A percentile compares a stretch with the other conserved stretches of the same genome.
Evolutionary conservation across 192 early-diverging fungal genomes (phyloP).

Genomic region (Backusella liffmaniae): DNA sequence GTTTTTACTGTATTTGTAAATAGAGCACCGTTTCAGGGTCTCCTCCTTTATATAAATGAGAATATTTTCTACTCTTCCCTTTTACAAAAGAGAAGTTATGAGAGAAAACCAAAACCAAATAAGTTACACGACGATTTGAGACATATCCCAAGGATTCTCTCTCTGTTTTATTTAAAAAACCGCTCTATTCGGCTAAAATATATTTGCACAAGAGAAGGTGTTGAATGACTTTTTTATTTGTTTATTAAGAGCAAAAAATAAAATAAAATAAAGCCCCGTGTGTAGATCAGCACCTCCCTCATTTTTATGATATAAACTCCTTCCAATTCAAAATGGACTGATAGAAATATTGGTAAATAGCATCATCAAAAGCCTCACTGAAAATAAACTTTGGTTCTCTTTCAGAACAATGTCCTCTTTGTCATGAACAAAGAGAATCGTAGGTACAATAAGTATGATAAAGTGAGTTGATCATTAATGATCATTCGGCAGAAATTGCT

Average conservation of each 20-base stretch:
- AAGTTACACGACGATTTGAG: neutral
- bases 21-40: neutral
- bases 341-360: neutral
- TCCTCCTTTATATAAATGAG: neutral
- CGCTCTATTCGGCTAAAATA: neutral
- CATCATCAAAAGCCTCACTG: neutral
- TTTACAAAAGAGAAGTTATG: neutral
- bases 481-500: neutral
- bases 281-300: neutral
- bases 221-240: neutral
- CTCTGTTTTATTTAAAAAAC: neutral
- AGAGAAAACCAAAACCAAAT: neutral
- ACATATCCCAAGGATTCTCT: neutral
- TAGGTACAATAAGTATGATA: too few relatives aligned
- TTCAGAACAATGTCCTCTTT: neutral
- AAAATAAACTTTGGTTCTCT: neutral
- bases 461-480: too few relatives aligned
- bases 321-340: neutral
- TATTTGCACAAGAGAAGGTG: neutral
- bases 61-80: neutral
- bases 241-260: neutral
- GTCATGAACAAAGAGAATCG: too few relatives aligned
- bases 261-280: neutral
- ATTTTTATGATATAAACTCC: neutral
- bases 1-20: neutral